These are phyloP conservation scores for Mallotus japonicus DNA, from an alignment of 441 rosid genomes.

Conservation along the genomic window DNA sequence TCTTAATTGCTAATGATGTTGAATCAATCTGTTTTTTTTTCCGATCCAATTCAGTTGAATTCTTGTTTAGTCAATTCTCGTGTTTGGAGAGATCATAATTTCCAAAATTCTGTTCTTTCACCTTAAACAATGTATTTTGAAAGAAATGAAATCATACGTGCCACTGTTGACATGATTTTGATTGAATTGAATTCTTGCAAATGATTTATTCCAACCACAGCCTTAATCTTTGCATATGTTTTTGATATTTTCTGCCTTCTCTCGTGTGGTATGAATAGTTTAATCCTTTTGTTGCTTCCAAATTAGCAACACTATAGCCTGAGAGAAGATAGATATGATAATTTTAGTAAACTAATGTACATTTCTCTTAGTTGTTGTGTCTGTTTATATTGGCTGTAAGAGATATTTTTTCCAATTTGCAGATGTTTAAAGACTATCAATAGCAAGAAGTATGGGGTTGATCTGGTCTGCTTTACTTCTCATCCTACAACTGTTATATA, in stretches of 20 bases:
- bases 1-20: background rate
- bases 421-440: conserved; percentile 95
- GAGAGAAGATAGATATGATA: background rate
- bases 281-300: background rate
- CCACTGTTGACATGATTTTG: too few relatives aligned
- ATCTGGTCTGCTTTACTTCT: conserved; percentile 86
- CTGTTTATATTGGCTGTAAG: background rate
- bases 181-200: background rate
- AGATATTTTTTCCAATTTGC: conserved; percentile 16
- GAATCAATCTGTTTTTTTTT: too few relatives aligned
- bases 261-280: background rate
- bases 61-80: too few relatives aligned
- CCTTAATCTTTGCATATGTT: background rate
- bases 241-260: too few relatives aligned
- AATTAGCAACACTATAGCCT: background rate
- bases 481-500: conserved; percentile 94
- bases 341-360: background rate
- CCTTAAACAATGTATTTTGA: too few relatives aligned
- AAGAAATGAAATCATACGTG: too few relatives aligned
- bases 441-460: conserved; percentile 97
- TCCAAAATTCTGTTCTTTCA: too few relatives aligned
- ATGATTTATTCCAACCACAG: background rate
- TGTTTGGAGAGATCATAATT: too few relatives aligned
- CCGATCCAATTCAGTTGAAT: too few relatives aligned
- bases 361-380: background rate